These are phyloP conservation scores for Pythium guiyangense DNA, from an alignment of 352 stramenopile species.

Conservation along the genomic window DNA sequence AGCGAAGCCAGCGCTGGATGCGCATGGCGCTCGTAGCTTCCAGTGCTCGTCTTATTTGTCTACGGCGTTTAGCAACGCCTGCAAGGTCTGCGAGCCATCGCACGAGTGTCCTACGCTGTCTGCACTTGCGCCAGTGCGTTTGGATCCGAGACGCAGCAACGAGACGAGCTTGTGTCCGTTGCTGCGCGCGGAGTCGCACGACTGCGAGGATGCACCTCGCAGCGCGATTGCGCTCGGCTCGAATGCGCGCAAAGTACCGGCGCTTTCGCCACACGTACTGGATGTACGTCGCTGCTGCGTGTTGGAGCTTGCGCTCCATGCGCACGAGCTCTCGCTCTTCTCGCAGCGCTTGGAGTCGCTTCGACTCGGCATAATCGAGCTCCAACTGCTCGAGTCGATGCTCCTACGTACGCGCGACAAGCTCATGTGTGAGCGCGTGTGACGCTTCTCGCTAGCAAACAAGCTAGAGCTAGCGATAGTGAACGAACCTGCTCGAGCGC, in stretches of 20 bases:
- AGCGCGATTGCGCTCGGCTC: constrained; percentile 19
- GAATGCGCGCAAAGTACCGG: constrained; percentile 2
- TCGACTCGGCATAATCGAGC: constrained; percentile 37
- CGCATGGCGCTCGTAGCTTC: neutral
- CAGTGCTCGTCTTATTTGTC: constrained; percentile 7
- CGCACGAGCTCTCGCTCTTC: constrained; percentile 48
- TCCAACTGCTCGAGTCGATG: constrained; percentile 41
- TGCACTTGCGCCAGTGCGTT: constrained; percentile 18
- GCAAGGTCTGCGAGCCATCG: constrained; percentile 14
- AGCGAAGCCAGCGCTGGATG: constrained; percentile 34
- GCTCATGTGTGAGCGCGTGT: no score
- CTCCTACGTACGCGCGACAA: constrained; percentile 18
- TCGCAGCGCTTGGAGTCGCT: constrained; percentile 25
- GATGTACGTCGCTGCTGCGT: constrained; percentile 65
- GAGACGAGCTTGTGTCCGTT: constrained; percentile 12
- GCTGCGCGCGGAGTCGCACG: constrained; percentile 15
- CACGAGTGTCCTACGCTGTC: constrained; percentile 5
- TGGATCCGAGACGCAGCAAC: constrained; percentile 36
- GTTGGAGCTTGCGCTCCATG: constrained; percentile 53
- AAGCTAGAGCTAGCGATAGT: neutral
- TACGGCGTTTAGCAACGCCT: constrained; percentile 16
- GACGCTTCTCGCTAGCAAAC: no score
- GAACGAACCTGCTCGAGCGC: constrained; percentile 40
- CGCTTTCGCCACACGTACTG: constrained; percentile 54
- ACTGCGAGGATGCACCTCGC: constrained; percentile 34